Conservation (phyloP, 2,329 filamentous ascomycete species). For the Paecilomyces variotii region DNA sequence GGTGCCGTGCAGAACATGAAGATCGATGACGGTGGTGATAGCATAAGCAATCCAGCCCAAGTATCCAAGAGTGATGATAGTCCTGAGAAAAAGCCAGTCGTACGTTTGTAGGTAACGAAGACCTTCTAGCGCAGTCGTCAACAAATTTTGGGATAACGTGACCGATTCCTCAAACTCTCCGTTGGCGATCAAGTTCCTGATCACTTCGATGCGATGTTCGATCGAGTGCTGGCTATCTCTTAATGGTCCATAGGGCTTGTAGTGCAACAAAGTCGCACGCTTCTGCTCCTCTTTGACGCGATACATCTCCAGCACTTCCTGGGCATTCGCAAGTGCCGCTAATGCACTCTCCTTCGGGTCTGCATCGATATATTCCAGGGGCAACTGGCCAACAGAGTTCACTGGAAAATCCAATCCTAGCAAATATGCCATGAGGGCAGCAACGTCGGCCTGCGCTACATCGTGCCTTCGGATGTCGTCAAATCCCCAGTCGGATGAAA, state of each 20-base stretch:
- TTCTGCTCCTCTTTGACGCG: constrained; percentile 86
- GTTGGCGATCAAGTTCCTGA: constrained; percentile 58
- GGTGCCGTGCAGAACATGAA: constrained; percentile 71
- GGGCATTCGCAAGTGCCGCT: constrained; percentile 75
- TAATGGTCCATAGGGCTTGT: constrained; percentile 65
- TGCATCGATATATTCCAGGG: constrained; percentile 71
- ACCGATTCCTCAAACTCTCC: constrained; percentile 71
- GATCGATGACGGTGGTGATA: constrained; percentile 76
- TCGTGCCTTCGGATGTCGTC: constrained; percentile 77
- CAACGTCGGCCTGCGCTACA: constrained; percentile 87
- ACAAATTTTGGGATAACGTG: constrained; percentile 64
- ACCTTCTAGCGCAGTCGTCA: constrained; percentile 69
- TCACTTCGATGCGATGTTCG: constrained; percentile 58
- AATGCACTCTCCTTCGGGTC: constrained; percentile 68
- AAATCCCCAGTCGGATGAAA: constrained; percentile 82
- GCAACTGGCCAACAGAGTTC: constrained; percentile 91
- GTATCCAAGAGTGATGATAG: constrained; percentile 82
- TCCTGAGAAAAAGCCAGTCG: constrained; percentile 91
- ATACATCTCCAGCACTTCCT: constrained; percentile 91
- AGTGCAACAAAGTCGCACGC: constrained; percentile 64
- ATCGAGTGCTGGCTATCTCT: constrained; percentile 53
- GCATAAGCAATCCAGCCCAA: constrained; percentile 94
- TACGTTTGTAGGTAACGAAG: constrained; percentile 94
- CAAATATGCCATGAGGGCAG: constrained; percentile 90
- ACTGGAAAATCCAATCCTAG: constrained; percentile 83